Base-by-base conservation (phyloP, 352 stramenopile genomes). In the Hyaloperonospora arabidopsidis region DNA sequence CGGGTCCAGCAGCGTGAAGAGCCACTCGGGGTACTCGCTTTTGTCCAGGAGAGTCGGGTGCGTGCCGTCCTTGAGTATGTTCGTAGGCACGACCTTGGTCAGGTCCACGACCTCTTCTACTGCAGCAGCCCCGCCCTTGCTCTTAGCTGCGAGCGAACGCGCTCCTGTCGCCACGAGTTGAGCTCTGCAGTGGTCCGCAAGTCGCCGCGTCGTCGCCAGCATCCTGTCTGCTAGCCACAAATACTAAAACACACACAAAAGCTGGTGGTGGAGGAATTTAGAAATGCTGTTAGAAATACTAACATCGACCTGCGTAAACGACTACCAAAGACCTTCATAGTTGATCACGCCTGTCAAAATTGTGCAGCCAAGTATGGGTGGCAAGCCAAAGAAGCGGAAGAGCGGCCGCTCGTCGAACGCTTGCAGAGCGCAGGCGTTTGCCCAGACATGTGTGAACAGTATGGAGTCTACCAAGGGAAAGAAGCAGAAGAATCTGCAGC, bases 61-160 rank as follows among this genome's bases (percentile, higher is more conserved):
- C 44, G 73, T 52, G 45, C 83, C 80, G 35, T 93, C 83, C 67
- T 93, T 93, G 54, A 79, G 70, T 52, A 93, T 93, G 69, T 93
- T 93, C 54, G 80, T 78, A 14, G 83, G 83, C 55, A 90, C 81
- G 45, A 86, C 74, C 59, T 72, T 76, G 40, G 66, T 72, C 41
- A 93, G 66, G 65, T 93, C 83, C 45, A 93, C 73, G 17, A 76
- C 74, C 49, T 89, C 79, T 40, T 88, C 83, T 32, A 78, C 76
- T 11, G 76, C 64, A 18, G 76, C 74, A 23, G 65, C 60, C 17
- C 57, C 62, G 18, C 54, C 68, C 44, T 84, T 84, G 2, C 78
- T 76, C 63, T 89, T 89, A 45, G 75, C 76, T 15, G 79, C 79
- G 49, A 87, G 87, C 46, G 67, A 55, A 15, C 79, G 79, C 52